Conservation (phyloP, 1,284 basidiomycete genomes). For the Austroboletus novae-zelandiae region DNA sequence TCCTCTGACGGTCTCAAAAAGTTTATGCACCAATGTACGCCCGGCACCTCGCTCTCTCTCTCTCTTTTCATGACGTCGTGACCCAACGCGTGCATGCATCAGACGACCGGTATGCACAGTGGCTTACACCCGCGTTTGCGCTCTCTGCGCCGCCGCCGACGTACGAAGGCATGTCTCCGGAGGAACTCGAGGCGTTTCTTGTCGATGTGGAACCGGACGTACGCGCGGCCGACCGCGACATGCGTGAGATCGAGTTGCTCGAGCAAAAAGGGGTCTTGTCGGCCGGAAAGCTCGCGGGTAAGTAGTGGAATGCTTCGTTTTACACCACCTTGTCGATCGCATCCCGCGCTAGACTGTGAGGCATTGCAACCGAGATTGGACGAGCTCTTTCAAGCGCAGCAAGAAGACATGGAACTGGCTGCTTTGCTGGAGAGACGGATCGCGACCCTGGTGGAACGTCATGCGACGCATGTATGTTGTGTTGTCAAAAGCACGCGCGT, state of each 20-base stretch:
- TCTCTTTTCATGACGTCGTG: no score
- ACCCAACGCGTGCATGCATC: no score
- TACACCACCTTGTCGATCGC: not conserved
- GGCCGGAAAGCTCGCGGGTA: constrained; percentile 67
- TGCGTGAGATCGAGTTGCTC: constrained; percentile 68
- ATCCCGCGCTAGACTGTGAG: constrained; percentile 51
- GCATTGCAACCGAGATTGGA: constrained; percentile 58
- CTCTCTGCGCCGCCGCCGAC: constrained; percentile 58
- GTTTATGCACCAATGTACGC: constrained; percentile 69
- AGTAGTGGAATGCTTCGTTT: constrained; percentile 3
- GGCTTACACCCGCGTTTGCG: constrained; percentile 70
- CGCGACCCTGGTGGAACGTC: constrained; percentile 58
- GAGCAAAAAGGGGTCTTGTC: constrained; percentile 67
- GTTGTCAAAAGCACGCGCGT: not conserved
- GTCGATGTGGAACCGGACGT: constrained; percentile 79
- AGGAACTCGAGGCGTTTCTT: constrained; percentile 67
- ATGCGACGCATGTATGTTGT: constrained; percentile 61
- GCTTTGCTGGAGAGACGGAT: constrained; percentile 62
- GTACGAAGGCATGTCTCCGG: constrained; percentile 61
- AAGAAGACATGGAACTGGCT: constrained; percentile 55
- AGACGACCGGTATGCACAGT: constrained; percentile 74
- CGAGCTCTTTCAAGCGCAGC: constrained; percentile 53
- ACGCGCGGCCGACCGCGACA: constrained; percentile 72
- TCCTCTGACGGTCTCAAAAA: constrained; percentile 66
- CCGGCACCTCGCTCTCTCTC: no score